A percentile compares a stretch with the other conserved stretches of the same genome.
These are phyloP conservation scores for Clavispora asparagi DNA, from an alignment of 805 yeast species.

Conservation along the genomic window DNA sequence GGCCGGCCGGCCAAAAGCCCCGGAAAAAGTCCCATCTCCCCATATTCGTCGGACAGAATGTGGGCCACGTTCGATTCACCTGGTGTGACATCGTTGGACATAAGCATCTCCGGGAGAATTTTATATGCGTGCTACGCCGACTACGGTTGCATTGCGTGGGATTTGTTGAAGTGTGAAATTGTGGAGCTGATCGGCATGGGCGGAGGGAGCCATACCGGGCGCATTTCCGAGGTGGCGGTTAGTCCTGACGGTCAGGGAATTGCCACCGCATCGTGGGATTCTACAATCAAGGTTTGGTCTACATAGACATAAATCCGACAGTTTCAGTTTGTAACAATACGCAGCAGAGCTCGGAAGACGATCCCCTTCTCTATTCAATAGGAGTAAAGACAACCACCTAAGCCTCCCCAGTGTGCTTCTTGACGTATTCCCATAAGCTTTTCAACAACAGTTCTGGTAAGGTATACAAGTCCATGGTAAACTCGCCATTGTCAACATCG, in stretches of 20 bases:
- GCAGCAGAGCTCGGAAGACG: neutral
- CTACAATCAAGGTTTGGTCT: conserved; percentile 65
- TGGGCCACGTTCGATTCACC: conserved; percentile 45
- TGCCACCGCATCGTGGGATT: conserved; percentile 79
- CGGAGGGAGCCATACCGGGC: conserved; percentile 43
- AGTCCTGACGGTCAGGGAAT: conserved; percentile 74
- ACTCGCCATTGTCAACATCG: conserved; percentile 95
- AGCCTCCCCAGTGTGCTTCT: conserved; percentile 46
- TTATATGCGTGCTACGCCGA: conserved; percentile 75
- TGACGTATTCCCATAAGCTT: conserved; percentile 92
- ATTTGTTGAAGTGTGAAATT: conserved; percentile 56
- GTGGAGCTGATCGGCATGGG: conserved; percentile 60
- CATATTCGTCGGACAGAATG: conserved; percentile 5
- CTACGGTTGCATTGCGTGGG: conserved; percentile 74
- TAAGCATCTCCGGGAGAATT: conserved; percentile 68
- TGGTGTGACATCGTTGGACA: conserved; percentile 70
- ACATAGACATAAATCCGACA: conserved; percentile 8
- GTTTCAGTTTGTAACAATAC: neutral
- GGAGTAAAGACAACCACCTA: neutral
- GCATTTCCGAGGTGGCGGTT: conserved; percentile 57
- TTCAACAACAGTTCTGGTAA: conserved; percentile 86
- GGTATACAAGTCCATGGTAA: conserved; percentile 91
- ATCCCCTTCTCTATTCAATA: neutral
- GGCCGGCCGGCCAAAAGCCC: conserved; percentile 5
- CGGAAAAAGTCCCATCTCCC: conserved; percentile 6